Evolutionary conservation across 164 flowering plant species (phyloP), one percentile per base, ranked within the genome.

Genomic region (Tinospora cordifolia): DNA sequence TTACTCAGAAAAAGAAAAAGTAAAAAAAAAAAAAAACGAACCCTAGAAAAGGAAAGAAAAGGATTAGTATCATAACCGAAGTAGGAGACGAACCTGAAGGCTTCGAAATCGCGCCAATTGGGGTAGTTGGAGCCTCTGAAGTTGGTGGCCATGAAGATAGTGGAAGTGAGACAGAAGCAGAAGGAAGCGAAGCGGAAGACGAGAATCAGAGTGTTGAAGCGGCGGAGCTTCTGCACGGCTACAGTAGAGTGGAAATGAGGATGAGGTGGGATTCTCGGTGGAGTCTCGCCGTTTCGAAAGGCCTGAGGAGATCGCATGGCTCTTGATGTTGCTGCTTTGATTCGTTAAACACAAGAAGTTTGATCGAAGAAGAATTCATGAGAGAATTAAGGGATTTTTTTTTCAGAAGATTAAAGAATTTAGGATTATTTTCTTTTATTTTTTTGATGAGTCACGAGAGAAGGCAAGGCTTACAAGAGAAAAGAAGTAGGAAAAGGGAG

Each of bases 81-180:
- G 19, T 17, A 34, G 3, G 22, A 67, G 46, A 3, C 25, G 2
- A 69, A 91, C 96, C 98, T 86, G 84, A 86, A 87, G 62, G 95
- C 88, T 65, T 85, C 86, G 75, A 79, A 87, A 68, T 87, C 81
- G 71, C 26, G 65, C 96, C 96, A 92, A 49, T 60, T 84, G 13
- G 83, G 84, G 19, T 81, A 79, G 64, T 63, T 34, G 72, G 89
- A 75, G 74, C 81, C 83, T 8, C 80, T 79, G 30, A 87, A 76
- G 78, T 84, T 87, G 39, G 94, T 83, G 77, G 85, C 83, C 91
- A 87, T 90, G 87, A 92, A 92, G 26, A 89, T 79, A 22, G 91
- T 71, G 59, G 96, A 74, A 46, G 90, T 81, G 70, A 92, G 82
- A 26, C 86, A 81, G 84, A 92, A 89, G 81, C 86, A 85, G 74